Evolutionary conservation across 768 basidiomycete genomes (phyloP).

Genomic region (Fibroporia radiculosa): DNA sequence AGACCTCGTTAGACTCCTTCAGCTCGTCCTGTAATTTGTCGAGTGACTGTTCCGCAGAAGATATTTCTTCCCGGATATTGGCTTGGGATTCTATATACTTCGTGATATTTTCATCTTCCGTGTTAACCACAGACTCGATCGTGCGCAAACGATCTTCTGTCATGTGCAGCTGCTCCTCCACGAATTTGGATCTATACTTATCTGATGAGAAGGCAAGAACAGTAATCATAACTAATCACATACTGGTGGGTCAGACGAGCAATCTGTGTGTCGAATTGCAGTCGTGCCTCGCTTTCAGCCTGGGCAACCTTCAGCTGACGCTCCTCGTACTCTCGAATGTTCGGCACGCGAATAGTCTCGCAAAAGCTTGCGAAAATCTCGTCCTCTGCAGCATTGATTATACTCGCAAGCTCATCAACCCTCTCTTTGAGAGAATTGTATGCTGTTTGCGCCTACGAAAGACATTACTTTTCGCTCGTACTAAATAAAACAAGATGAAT

Average conservation of each 20-base stretch:
- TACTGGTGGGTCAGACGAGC: constrained; percentile 82
- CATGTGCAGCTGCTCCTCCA: constrained; percentile 62
- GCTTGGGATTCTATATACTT: constrained; percentile 49
- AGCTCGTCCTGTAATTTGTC: constrained; percentile 54
- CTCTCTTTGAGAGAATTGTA: constrained; percentile 45
- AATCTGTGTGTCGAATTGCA: constrained; percentile 82
- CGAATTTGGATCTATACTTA: constrained; percentile 64
- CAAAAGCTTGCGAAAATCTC: constrained; percentile 75
- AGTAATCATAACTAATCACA: constrained; percentile 16
- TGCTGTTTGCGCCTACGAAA: constrained; percentile 42
- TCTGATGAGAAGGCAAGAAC: not conserved
- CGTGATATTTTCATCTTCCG: constrained; percentile 46
- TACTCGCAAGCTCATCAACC: constrained; percentile 44
- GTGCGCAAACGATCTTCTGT: constrained; percentile 55
- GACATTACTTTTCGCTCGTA: not conserved
- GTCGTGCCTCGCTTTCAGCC: constrained; percentile 77
- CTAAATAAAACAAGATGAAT: too few relatives aligned
- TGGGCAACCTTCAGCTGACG: constrained; percentile 83
- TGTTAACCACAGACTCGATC: constrained; percentile 42
- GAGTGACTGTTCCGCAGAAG: constrained; percentile 47
- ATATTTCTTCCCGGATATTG: constrained; percentile 51
- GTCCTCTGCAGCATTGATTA: constrained; percentile 76
- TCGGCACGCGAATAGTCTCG: constrained; percentile 61
- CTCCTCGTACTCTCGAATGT: constrained; percentile 92
- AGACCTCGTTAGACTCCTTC: constrained; percentile 45